Evolutionary conservation across 2,329 filamentous ascomycete species (phyloP).

Genomic region (Periconia digitata): DNA sequence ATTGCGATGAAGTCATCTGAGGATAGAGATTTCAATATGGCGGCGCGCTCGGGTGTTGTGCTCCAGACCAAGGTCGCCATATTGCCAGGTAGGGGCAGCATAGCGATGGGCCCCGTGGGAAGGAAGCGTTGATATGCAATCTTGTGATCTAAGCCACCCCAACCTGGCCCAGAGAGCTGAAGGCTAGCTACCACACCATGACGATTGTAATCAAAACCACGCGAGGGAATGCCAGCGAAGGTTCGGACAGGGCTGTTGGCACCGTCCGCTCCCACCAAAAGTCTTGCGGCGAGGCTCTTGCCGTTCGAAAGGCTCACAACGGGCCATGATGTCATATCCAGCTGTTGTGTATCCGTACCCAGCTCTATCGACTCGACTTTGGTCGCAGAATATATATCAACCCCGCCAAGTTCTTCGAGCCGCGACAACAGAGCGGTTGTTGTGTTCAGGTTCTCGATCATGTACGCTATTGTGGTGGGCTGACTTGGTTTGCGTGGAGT

Average conservation of each 20-base stretch:
- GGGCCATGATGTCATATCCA: slow-evolving; percentile 86
- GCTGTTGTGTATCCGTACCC: slow-evolving; percentile 64
- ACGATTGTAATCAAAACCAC: slow-evolving; percentile 90
- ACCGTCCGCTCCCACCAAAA: slow-evolving; percentile 91
- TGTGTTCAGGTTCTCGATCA: slow-evolving; percentile 93
- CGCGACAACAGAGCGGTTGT: slow-evolving; percentile 74
- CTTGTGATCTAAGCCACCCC: slow-evolving; percentile 53
- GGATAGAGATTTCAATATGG: slow-evolving; percentile 74
- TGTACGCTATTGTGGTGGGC: slow-evolving; percentile 77
- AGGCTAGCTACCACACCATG: slow-evolving; percentile 92
- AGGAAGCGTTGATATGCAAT: slow-evolving; percentile 95
- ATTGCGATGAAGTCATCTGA: slow-evolving; percentile 76
- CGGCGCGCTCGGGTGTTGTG: slow-evolving; percentile 78
- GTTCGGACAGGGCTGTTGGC: slow-evolving; percentile 90
- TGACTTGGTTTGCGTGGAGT: slow-evolving; percentile 45
- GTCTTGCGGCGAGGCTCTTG: slow-evolving; percentile 70
- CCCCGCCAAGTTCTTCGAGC: slow-evolving; percentile 66
- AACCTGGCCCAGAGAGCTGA: slow-evolving; percentile 60
- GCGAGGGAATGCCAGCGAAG: slow-evolving; percentile 82
- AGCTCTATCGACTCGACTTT: slow-evolving; percentile 79
- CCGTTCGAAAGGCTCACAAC: slow-evolving; percentile 72
- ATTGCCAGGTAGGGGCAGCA: slow-evolving; percentile 84
- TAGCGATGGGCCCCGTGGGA: slow-evolving; percentile 85
- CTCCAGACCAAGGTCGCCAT: slow-evolving; percentile 91
- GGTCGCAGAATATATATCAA: slow-evolving; percentile 73